Conservation (phyloP, 441 rosid species). For the Adansonia grandidieri region DNA sequence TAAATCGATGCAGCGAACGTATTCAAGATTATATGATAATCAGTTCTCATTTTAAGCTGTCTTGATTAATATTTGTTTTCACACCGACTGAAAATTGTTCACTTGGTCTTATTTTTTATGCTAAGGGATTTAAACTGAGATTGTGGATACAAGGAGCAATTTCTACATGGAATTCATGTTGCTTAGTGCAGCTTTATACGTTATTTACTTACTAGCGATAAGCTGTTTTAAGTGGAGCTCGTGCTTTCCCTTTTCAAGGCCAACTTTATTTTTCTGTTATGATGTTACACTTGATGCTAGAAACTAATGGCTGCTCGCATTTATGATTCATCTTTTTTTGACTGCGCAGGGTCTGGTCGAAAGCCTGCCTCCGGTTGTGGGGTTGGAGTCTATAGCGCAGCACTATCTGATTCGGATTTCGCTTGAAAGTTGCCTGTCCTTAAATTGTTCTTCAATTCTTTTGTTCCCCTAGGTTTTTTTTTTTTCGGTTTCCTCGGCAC, state of each 20-base stretch:
- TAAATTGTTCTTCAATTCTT: not conserved
- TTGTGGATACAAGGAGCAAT: not conserved
- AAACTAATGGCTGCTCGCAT: not conserved
- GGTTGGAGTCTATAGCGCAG: constrained; percentile 62
- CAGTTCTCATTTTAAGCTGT: not conserved
- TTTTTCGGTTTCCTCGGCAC: not conserved
- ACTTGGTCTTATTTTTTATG: not conserved
- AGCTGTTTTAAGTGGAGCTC: not conserved
- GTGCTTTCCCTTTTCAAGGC: not conserved
- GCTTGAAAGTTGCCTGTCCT: constrained; percentile 41
- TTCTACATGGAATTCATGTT: not conserved
- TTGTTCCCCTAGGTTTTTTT: not conserved
- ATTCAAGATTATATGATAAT: not conserved
- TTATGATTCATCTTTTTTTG: not conserved
- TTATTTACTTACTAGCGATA: not conserved
- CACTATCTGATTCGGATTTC: constrained; percentile 61
- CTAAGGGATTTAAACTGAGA: not conserved
- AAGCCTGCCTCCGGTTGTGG: constrained; percentile 85
- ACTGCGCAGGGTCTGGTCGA: constrained; percentile 61
- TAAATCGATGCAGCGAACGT: not conserved
- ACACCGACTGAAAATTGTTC: not conserved
- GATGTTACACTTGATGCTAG: not conserved
- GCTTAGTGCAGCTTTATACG: not conserved
- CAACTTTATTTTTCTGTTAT: not conserved
- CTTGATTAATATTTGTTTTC: not conserved